A percentile compares a stretch with the other conserved stretches of the same genome.
These are phyloP conservation scores for Stylonectria norvegica DNA, from an alignment of 2,329 filamentous ascomycete genomes.

Conservation along the genomic window DNA sequence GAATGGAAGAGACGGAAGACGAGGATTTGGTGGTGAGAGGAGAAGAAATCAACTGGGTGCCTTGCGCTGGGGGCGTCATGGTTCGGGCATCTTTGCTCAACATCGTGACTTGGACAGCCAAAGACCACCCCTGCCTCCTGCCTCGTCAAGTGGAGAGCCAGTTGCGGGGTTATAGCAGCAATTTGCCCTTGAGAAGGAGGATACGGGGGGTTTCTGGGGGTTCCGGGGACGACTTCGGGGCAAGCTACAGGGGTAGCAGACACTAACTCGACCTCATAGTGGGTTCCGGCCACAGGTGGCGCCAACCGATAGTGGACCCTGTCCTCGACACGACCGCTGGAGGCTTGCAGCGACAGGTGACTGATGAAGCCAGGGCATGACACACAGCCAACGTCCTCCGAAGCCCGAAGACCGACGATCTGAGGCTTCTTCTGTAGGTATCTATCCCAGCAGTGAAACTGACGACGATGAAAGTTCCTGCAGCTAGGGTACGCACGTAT, in stretches of 20 bases:
- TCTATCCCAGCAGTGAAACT: too few species aligned
- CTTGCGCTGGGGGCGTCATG: conserved; percentile 27
- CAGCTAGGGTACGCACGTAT: too few species aligned
- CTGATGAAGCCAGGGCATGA: too few species aligned
- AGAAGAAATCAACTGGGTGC: conserved; percentile 21
- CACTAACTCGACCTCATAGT: neutral
- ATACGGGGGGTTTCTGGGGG: neutral
- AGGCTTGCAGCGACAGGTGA: too few species aligned
- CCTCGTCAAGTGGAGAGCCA: conserved; percentile 17
- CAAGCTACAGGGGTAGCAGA: conserved; percentile 11
- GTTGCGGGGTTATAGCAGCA: conserved; percentile 25
- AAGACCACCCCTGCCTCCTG: conserved; percentile 23
- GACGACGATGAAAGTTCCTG: too few species aligned
- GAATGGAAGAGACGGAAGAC: neutral
- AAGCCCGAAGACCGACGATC: too few species aligned
- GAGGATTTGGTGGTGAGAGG: conserved; percentile 3
- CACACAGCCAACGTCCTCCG: too few species aligned
- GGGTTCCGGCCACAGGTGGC: too few species aligned
- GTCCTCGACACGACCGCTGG: too few species aligned
- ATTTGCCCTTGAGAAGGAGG: conserved; percentile 2
- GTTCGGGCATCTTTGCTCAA: conserved; percentile 27
- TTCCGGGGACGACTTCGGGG: conserved; percentile 6
- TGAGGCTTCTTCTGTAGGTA: too few species aligned
- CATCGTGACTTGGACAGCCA: conserved; percentile 27
- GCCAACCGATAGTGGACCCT: too few species aligned